Evolutionary conservation across 2,329 filamentous ascomycete genomes (phyloP), one percentile per base, ranked within the genome.

Genomic region (Aureobasidium leucospermi): DNA sequence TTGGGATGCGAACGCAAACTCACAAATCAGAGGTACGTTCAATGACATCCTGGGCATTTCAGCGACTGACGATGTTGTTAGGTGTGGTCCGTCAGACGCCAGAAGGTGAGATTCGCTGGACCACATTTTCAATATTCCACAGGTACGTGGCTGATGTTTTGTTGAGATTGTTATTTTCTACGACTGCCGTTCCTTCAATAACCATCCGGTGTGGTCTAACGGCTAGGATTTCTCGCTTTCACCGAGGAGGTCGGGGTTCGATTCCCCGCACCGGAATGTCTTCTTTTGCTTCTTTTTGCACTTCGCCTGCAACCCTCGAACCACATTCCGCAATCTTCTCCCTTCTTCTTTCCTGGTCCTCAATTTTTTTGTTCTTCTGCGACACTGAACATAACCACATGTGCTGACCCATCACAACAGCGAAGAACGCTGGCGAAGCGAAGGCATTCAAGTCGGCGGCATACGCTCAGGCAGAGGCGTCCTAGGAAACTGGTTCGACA

Each of bases 401-500:
- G 38, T 41, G 38, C 46, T 58, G 39, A 53, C 23, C 13, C 31
- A 10, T 29, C 2, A 19, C 10, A 23, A 79, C 64, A 85, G 86
- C 49, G 79, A 88, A 64, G 84, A 88, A 67, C 77, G 87, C 23
- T 92, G 88, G 89, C 80, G 83, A n/a, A 88, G 85, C 67, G 89
- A 93, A 73, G 83, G 86, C 8, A 77, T 92, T 6, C 89, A 93
- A 70, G 72, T 92, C 5, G 88, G 88, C 10, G 89, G 88, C 0
- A 66, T 84, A 1, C 73, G 76, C 51, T 86, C 85, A 6, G 83
- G 81, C 6, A 79, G 87, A 7, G 88, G 88, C 1, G 83, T 90
- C 0, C 68, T 90, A 1, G 88, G 89, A 0, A 86, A 84, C 55
- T 93, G 89, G 89, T 92, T 90, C 66, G 87, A 90, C 66, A 86